These are phyloP conservation scores for Solanum chilense DNA, from an alignment of 257 asterid species.

Conservation along the genomic window DNA sequence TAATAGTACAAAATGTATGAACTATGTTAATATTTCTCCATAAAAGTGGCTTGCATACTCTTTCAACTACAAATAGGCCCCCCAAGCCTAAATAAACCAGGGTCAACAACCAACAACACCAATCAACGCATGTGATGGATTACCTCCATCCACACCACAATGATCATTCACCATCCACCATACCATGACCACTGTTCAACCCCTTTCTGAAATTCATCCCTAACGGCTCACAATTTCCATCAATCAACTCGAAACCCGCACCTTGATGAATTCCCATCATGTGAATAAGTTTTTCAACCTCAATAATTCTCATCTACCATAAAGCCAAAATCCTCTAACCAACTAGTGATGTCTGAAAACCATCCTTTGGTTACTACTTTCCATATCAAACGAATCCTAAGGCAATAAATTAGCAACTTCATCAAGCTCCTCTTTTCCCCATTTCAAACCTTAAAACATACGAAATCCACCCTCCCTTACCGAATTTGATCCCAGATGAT, in stretches of 20 bases:
- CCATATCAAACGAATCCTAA: slow-evolving; percentile 42
- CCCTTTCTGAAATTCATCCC: slow-evolving; percentile 4
- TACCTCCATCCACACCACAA: slow-evolving; percentile 16
- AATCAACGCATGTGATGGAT: background rate
- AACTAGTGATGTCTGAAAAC: slow-evolving; percentile 20
- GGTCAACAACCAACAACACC: slow-evolving; percentile 27
- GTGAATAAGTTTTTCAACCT: slow-evolving; percentile 11
- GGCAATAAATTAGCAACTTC: slow-evolving; percentile 26
- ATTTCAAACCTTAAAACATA: background rate
- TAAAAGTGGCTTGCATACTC: slow-evolving; percentile 64
- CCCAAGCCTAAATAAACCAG: slow-evolving; percentile 36
- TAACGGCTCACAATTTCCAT: background rate
- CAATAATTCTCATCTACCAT: background rate
- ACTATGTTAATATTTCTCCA: slow-evolving; percentile 50
- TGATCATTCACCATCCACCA: slow-evolving; percentile 6
- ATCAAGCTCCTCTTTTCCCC: background rate
- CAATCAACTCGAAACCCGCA: slow-evolving; percentile 5
- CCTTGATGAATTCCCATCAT: slow-evolving; percentile 11
- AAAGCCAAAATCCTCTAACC: slow-evolving; percentile 38
- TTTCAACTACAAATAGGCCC: slow-evolving; percentile 50
- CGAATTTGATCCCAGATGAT: slow-evolving; percentile 7
- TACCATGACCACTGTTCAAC: background rate
- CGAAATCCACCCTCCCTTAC: slow-evolving; percentile 4
- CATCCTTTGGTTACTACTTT: slow-evolving; percentile 5
- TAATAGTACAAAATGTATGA: slow-evolving; percentile 20